Base-by-base conservation (phyloP, 805 yeast species). In the Wickerhamiella allomyrinae region DNA sequence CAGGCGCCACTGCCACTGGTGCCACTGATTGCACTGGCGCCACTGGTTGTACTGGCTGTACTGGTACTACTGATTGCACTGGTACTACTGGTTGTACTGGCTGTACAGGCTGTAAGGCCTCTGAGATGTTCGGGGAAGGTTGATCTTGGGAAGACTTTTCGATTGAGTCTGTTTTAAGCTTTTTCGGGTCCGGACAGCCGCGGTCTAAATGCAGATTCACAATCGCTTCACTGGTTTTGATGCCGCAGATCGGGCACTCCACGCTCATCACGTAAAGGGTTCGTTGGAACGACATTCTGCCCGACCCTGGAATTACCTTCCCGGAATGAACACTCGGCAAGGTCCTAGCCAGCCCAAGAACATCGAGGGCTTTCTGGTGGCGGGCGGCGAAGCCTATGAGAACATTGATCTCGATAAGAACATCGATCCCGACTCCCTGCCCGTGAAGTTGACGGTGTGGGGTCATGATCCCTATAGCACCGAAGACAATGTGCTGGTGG, bases 381-480 rank as follows among this genome's bases (percentile, higher is more conserved):
- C 33, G 8, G 33, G 40, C 24, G 25, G 17, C n/a, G 39, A 34
- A 3, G 37, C n/a, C 11, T 37, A 17, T 10, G 33, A 27, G n/a
- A 17, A 24, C 15, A 21, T n/a, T 9, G 17, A 27, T 5, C 13
- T 27, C 17, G 31, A 27, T 27, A 17, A 13, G 14, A 37, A 15
- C 21, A 17, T 13, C 7, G 20, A 17, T 20, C n/a, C 25, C 6
- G 9, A 5, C 25, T 4, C 14, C 3, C 22, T 11, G 29, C 48
- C 56, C 13, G 45, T 43, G 10, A 31, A 44, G 34, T 36, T 57
- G 47, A 52, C 55, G 20, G 59, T 56, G 9, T 59, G 63, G 65
- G 54, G 82, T 50, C 96, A 87, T 54, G 95, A 86, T 47, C 50
- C 71, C 3, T 61, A 83, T 20, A 65, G 70, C 0, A 73, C 77